Evolutionary conservation across 1,284 basidiomycete species (phyloP).

Genomic region (Malassezia sympodialis): DNA sequence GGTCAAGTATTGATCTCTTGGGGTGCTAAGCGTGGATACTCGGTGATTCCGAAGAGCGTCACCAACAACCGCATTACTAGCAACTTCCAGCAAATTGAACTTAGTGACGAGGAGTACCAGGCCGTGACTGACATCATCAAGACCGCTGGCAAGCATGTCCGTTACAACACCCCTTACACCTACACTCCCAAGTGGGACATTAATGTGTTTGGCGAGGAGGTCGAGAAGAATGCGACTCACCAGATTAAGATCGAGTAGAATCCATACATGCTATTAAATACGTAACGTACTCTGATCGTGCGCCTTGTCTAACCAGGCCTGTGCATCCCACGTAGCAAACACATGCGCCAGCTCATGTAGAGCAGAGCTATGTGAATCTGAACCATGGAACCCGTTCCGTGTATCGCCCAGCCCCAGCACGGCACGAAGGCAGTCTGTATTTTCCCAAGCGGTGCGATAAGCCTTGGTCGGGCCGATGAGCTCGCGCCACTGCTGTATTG

Average conservation of each 20-base stretch:
- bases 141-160: constrained; percentile 31
- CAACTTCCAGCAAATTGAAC: constrained; percentile 47
- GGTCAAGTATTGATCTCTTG: constrained; percentile 49
- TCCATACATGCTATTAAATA: background rate
- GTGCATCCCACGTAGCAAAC: constrained; percentile 14
- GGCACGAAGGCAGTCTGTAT: constrained; percentile 24
- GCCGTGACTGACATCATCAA: constrained; percentile 31
- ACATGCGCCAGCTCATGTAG: constrained; percentile 3
- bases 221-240: constrained; percentile 28
- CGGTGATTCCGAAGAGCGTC: constrained; percentile 50
- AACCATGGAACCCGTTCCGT: constrained; percentile 44
- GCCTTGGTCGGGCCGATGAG: constrained; percentile 44
- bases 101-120: constrained; percentile 42
- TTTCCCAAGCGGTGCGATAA: constrained; percentile 33
- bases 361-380: constrained; percentile 10
- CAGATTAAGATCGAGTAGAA: constrained; percentile 31
- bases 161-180: constrained; percentile 41
- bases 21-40: constrained; percentile 47
- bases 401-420: constrained; percentile 41
- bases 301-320: background rate
- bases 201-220: constrained; percentile 36
- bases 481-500: constrained; percentile 31
- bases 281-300: background rate
- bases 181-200: constrained; percentile 36
- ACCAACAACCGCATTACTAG: constrained; percentile 44